Conservation (phyloP, 768 basidiomycete genomes). For the Leccinum subtestaceum region DNA sequence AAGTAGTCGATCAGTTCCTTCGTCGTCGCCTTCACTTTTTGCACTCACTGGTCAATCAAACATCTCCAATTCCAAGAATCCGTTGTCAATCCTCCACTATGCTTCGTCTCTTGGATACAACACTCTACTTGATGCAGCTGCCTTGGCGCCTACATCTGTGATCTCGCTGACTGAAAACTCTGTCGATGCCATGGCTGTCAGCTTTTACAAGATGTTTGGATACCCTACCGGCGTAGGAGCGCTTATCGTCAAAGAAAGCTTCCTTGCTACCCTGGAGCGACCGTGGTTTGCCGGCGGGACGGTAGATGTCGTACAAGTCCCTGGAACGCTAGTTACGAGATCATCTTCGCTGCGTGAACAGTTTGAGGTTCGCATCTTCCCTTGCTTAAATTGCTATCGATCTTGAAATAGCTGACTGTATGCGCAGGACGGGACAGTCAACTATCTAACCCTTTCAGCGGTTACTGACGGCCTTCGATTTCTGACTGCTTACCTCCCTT, state of each 20-base stretch:
- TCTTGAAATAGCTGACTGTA: constrained; percentile 5
- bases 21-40: constrained; percentile 52
- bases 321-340: constrained; percentile 65
- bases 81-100: constrained; percentile 60
- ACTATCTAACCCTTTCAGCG: constrained; percentile 75
- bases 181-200: constrained; percentile 80
- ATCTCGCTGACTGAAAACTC: constrained; percentile 64
- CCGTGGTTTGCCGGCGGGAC: constrained; percentile 88
- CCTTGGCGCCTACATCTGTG: constrained; percentile 68
- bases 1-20: constrained; percentile 43
- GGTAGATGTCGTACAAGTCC: constrained; percentile 80
- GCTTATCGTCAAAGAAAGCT: constrained; percentile 68
- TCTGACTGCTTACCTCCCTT: constrained; percentile 74
- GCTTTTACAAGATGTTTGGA: constrained; percentile 90
- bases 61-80: constrained; percentile 71
- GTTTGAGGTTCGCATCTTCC: constrained; percentile 58
- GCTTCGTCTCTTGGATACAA: constrained; percentile 69
- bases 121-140: constrained; percentile 80
- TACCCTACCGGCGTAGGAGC: constrained; percentile 85
- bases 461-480: constrained; percentile 76
- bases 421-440: constrained; percentile 77
- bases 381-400: not conserved
- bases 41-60: constrained; percentile 82
- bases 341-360: constrained; percentile 61
- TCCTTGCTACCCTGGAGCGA: constrained; percentile 56